Base-by-base conservation (phyloP, 2,329 filamentous ascomycete species). In the Corinectria fuckeliana region DNA sequence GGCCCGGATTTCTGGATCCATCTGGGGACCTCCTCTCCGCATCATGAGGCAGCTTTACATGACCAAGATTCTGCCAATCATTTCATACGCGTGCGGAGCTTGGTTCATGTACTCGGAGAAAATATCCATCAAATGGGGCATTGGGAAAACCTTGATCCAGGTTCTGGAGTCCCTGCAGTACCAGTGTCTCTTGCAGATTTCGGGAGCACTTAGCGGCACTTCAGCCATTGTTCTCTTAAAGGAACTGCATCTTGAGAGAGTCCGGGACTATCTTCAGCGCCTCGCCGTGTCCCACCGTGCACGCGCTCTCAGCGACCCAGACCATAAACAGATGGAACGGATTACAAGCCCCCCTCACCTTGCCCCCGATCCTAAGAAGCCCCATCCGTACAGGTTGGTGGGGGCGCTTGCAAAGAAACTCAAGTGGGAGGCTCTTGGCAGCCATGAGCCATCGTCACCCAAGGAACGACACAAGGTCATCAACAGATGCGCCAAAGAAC, bases 51-150 rank as follows among this genome's bases (percentile, higher is more conserved):
- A 41, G 20, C 32, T 56, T 4, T 60, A 60, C 20, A 30, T 63
- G 26, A 52, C 54, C 23, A 42, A 50, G 25, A 47, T 63, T 20
- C 50, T 38, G 7, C 21, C 61, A 5, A 32, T 60, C 4, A 13
- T 63, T 1, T 45, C 55, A 3, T 63, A 62, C 30, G 61, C 50
- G 7, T 63, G 48, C 21, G 54, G 44, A n/a, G 54, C 58, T 8
- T 63, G 59, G 61, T 62, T 59, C 25, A 48, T 56, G 20, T n/a
- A 26, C 3, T 20, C 25, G 13, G 32, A 16, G 20, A 50, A 38
- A 6, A 28, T 10, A 28, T 9, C 2, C 4, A 14, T 32, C 4
- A 4, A n/a, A 3, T 41, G 20, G 26, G 18, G 32, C 5, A 20
- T 61, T 9, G 26, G 4, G 14, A 6, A 59, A 10, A 5, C 9